These are phyloP conservation scores for Sphaerulina vaccinii DNA, from an alignment of 2,329 filamentous ascomycete genomes.

Conservation along the genomic window DNA sequence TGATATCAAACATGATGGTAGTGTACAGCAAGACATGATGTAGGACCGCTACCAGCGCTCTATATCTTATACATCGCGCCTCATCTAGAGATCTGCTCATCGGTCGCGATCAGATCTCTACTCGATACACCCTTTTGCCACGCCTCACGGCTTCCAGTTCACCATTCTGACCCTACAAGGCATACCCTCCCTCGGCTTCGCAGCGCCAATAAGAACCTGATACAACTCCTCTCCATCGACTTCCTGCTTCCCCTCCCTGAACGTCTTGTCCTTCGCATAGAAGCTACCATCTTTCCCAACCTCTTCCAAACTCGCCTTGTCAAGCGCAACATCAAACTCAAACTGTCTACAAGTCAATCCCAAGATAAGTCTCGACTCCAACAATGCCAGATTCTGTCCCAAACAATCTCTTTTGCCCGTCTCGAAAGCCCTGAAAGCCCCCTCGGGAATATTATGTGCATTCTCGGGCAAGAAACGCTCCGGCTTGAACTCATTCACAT, in stretches of 20 bases:
- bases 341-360: constrained; percentile 51
- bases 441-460: constrained; percentile 38
- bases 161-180: constrained; percentile 24
- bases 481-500: constrained; percentile 47
- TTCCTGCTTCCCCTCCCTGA: constrained; percentile 27
- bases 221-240: constrained; percentile 33
- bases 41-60: no score
- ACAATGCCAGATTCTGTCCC: constrained; percentile 53
- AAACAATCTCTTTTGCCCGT: constrained; percentile 55
- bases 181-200: constrained; percentile 36
- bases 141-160: constrained; percentile 13
- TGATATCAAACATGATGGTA: background rate
- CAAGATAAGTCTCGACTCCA: constrained; percentile 52
- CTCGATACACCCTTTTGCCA: background rate
- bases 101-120: background rate
- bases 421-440: constrained; percentile 56
- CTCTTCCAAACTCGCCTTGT: constrained; percentile 28
- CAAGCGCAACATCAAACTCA: constrained; percentile 45
- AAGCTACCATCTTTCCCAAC: constrained; percentile 37
- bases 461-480: constrained; percentile 45
- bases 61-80: no score
- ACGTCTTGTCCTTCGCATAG: constrained; percentile 27
- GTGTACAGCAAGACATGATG: background rate
- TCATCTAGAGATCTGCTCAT: no score
- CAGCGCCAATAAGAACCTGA: constrained; percentile 31